Conservation (phyloP, 306 rosid genomes). For the Gynostemma pentaphyllum region DNA sequence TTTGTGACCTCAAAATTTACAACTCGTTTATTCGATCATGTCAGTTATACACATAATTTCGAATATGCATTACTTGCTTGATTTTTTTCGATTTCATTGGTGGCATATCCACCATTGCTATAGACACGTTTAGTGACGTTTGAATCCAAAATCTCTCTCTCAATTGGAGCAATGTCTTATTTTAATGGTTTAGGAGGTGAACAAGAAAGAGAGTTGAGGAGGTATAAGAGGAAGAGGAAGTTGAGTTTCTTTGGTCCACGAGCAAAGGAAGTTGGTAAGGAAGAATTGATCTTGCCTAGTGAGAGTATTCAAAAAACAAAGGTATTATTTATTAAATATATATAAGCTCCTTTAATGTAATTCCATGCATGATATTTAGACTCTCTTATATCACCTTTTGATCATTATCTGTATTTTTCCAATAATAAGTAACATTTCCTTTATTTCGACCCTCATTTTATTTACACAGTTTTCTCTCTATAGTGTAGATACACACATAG, state of each 20-base stretch:
- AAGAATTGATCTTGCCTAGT: constrained; percentile 1
- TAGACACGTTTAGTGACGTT: not conserved
- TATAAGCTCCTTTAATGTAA: not conserved
- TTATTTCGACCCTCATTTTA: not conserved
- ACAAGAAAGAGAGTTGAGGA: not conserved
- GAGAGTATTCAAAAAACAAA: not conserved
- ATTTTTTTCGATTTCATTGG: not conserved
- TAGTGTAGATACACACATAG: too few species aligned
- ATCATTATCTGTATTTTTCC: not conserved
- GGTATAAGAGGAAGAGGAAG: not conserved
- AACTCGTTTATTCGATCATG: too few species aligned
- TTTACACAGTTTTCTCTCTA: not conserved
- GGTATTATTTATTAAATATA: constrained; percentile 1
- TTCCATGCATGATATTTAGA: not conserved
- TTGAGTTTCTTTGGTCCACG: not conserved
- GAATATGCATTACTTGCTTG: constrained; percentile 3
- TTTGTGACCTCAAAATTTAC: too few species aligned
- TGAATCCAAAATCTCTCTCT: not conserved
- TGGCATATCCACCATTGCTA: constrained; percentile 5
- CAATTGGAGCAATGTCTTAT: not conserved
- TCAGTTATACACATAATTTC: too few species aligned
- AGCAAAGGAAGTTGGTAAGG: constrained; percentile 3
- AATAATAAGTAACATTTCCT: not conserved
- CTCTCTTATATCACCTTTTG: not conserved
- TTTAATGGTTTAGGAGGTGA: not conserved